Evolutionary conservation across 164 flowering plant genomes (phyloP), one percentile per base, ranked within the genome.

Genomic region (Umbellularia californica): DNA sequence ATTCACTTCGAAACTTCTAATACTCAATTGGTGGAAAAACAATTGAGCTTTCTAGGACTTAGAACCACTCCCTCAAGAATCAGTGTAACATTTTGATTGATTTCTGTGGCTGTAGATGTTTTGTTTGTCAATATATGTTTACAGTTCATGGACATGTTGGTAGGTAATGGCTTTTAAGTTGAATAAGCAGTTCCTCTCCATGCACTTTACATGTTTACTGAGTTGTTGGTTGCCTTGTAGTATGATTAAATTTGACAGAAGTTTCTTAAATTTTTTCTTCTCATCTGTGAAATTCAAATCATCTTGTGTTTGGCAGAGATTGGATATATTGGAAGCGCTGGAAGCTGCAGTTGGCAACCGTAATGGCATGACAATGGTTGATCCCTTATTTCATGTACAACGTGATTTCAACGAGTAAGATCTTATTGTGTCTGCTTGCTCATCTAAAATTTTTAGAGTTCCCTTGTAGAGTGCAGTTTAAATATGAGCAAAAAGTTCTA

Each of bases 331-430:
- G 83, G 99, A 91, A 86, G 90, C 88, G 70, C 23, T 92, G 80
- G 98, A 93, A 84, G 88, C 85, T 77, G 84, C 87, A 71, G 77
- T 80, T 64, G 85, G 80, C 12, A 76, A 82, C 64, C 35, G 77
- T 47, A 68, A 74, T 74, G 83, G 81, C 80, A 71, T 78, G 77
- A 63, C 79, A 67, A 71, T 73, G 78, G 77, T 58, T 30, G 65
- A 69, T 77, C 81, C 70, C 47, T 71, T 83, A 12, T 76, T 83
- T 68, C 87, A 82, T 70, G 28, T 77, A 35, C 87, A 86, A 68
- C 91, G 90, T 71, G 99, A 92, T 80, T 93, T 93, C 65, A 88
- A 88, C 63, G 98, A 90, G 99, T 95, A 88, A 89, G 93, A n/a
- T 68, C 20, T 71, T 55, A n/a, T 69, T 23, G 41, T 41, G 24